Evolutionary conservation across 129 eudicot species (phyloP), one percentile per base, ranked within the genome.

Genomic region (Artemisia annua): DNA sequence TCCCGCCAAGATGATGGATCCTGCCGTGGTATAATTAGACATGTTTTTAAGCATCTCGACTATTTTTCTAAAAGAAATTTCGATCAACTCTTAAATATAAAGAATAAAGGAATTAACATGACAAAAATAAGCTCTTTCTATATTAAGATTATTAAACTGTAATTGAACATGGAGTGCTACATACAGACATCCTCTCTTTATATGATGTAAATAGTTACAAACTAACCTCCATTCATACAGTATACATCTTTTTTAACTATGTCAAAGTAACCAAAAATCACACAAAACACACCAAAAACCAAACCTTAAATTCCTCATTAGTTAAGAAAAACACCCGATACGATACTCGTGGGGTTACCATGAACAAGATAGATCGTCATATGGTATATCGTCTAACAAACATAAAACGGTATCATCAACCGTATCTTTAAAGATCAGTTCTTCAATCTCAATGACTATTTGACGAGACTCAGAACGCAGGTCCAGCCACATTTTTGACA

Each of bases 401-500:
- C 86, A 77, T 72, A 69, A 74, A 32, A 90, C 48, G 2, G 76
- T 68, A n/a, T 95, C 99, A 16, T 91, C 96, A 32, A 88, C 52
- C 57, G 88, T 35, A 19, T 86, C 91, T 55, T 83, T 84, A 28
- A 91, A 79, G 43, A 95, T 79, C 53, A 59, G 67, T 66, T 88
- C 86, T 60, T 68, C 90, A 72, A 95, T 70, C 66, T 86, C 80
- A 22, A 51, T 60, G 19, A 85, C 97, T 66, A 88, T 82, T 64
- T 66, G 69, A 59, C 88, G 83, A 7, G 75, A 56, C 58, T 85
- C 92, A 17, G 63, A 62, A 24, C 72, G 82, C 15, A 91, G 71
- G 35, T 86, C 81, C 94, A 85, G 73, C 99, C 97, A 90, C 59
- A n/a, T 75, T 69, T 64, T 72, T 0, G 88, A 72, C 50, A 80